Evolutionary conservation across 257 asterid species (phyloP), one percentile per base, ranked within the genome.

Genomic region (Prunella vulgaris): DNA sequence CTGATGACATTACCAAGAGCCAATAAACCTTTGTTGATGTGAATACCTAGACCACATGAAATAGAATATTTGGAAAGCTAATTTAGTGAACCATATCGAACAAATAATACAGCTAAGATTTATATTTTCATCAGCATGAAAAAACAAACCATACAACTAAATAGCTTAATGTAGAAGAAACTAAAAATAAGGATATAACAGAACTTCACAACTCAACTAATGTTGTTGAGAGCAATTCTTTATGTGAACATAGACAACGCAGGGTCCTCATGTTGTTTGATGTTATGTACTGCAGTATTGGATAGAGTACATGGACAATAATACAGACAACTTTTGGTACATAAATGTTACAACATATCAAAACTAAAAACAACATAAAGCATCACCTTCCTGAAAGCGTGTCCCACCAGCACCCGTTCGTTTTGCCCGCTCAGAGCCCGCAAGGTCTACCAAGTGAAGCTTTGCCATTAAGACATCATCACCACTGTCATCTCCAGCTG

Each of bases 401-500:
- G 76, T 78, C n/a, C 93, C 97, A 82, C 89, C 99, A 67, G 97
- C 99, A 76, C 99, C 99, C 5, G 97, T 94, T 78, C 99, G 82
- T 78, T 94, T 94, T 64, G 97, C 99, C 48, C 99, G 85, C 66
- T 94, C 99, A 21, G 99, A 94, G 37, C 99, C 99, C 14, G 99
- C 99, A 59, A 94, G 93, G 80, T 94, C 99, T 49, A 94, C 99
- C 67, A 94, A 76, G 73, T 94, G 99, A 66, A 94, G 97, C 71
- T 94, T 94, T 20, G 99, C 97, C 61, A 78, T 75, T 57, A 94
- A 68, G 58, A 94, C 89, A 79, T 94, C 97, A 66, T 84, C 99
- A 18, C 89, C 86, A 58, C 38, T 77, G 59, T 86, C 99, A 73
- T 88, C 84, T 60, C 83, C 86, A 66, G 65, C 46, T 18, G 83